A percentile compares a stretch with the other conserved stretches of the same genome.
Evolutionary conservation across 2,329 filamentous ascomycete species (phyloP).

Genomic region (Hypoxylon sp.): DNA sequence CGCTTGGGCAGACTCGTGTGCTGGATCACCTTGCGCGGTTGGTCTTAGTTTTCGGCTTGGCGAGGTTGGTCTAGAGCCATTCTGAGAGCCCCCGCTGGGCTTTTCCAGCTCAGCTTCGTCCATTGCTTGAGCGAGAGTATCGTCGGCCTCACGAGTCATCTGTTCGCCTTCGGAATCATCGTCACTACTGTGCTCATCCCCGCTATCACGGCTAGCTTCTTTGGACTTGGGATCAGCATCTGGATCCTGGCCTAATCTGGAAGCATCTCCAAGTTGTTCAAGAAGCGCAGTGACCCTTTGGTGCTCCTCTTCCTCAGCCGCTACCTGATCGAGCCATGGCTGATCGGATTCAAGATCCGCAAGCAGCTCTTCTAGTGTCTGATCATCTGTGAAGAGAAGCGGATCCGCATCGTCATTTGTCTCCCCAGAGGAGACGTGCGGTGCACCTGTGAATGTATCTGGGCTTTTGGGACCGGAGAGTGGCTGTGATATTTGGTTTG

Average conservation of each 20-base stretch:
- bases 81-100: slow-evolving; percentile 30
- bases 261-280: slow-evolving; percentile 49
- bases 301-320: slow-evolving; percentile 50
- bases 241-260: slow-evolving; percentile 17
- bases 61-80: slow-evolving; percentile 17
- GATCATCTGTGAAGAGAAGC: slow-evolving; percentile 63
- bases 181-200: slow-evolving; percentile 35
- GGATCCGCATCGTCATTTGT: slow-evolving; percentile 53
- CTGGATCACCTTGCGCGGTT: not conserved
- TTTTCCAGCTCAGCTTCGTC: slow-evolving; percentile 60
- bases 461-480: slow-evolving; percentile 18
- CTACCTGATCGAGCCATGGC: slow-evolving; percentile 51
- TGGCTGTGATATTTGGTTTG: slow-evolving; percentile 37
- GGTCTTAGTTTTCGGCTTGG: not conserved
- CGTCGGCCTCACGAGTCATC: slow-evolving; percentile 60
- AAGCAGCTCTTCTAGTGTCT: slow-evolving; percentile 65
- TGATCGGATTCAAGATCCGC: slow-evolving; percentile 56
- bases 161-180: slow-evolving; percentile 64
- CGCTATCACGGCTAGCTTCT: slow-evolving; percentile 3
- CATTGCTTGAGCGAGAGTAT: slow-evolving; percentile 60
- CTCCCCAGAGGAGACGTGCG: slow-evolving; percentile 18
- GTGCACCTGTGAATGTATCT: slow-evolving; percentile 14
- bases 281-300: slow-evolving; percentile 52
- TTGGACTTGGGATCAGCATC: slow-evolving; percentile 1
- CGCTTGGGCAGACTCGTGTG: slow-evolving; percentile 4